phyloP scores from a whole-genome alignment of 2,329 filamentous ascomycete genomes.

The Cladophialophora psammophila region DNA sequence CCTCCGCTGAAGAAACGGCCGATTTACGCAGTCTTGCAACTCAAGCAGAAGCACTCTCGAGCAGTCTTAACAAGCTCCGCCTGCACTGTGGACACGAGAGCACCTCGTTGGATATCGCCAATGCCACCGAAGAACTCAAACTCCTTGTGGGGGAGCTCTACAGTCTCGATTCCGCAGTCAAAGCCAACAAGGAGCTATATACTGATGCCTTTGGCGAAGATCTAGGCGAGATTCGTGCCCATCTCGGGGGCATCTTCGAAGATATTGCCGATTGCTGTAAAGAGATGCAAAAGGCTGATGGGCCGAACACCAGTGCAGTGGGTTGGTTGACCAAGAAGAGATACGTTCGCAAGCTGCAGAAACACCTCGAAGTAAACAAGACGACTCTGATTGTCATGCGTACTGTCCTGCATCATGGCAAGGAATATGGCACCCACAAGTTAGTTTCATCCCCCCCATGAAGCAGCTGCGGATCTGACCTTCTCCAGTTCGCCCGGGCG shows the following conservation, averaged over 20 bases:
- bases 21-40: conserved; percentile 24
- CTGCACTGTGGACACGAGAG: conserved; percentile 35
- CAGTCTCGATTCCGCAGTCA: conserved; percentile 36
- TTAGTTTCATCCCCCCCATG: conserved; percentile 15
- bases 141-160: conserved; percentile 34
- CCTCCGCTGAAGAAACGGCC: not conserved
- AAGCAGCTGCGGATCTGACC: conserved; percentile 9
- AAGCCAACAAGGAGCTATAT: conserved; percentile 33
- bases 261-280: conserved; percentile 39
- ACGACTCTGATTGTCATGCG: conserved; percentile 41
- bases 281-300: conserved; percentile 38
- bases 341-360: conserved; percentile 38
- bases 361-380: conserved; percentile 40
- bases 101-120: conserved; percentile 35
- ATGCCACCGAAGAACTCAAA: conserved; percentile 33
- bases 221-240: conserved; percentile 35
- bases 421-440: conserved; percentile 39
- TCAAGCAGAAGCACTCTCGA: conserved; percentile 32
- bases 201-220: conserved; percentile 40
- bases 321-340: conserved; percentile 39
- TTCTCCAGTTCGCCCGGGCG: conserved; percentile 31
- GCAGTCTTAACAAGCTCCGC: conserved; percentile 30
- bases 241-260: conserved; percentile 38
- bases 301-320: conserved; percentile 26
- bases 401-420: conserved; percentile 41